Percentiles rank a stretch among this genome's conserved stretches.
Evolutionary conservation across 768 basidiomycete species (phyloP).

Genomic region (Rhizopogon vinicolor): DNA sequence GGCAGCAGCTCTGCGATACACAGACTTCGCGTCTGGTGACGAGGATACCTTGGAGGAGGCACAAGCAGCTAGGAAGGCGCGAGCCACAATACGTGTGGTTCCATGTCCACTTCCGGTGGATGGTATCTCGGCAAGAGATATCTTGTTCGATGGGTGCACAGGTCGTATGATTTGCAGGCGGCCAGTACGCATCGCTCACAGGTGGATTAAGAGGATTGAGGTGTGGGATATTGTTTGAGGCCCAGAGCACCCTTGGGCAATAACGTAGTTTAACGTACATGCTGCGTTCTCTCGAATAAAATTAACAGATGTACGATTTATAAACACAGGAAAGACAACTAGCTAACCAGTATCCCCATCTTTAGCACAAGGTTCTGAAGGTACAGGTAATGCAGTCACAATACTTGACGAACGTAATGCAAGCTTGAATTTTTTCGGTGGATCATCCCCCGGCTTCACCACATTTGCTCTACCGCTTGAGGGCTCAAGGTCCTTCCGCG

Average conservation of each 20-base stretch:
- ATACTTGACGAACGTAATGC: conserved; percentile 45
- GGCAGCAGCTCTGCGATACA: background rate
- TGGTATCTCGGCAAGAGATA: conserved; percentile 1
- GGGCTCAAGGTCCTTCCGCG: conserved; percentile 35
- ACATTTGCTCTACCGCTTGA: conserved; percentile 14
- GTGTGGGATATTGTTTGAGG: conserved; percentile 3
- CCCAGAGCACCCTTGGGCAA: background rate
- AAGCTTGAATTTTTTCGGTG: conserved; percentile 71
- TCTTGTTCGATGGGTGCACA: background rate
- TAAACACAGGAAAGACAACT: background rate
- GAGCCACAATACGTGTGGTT: background rate
- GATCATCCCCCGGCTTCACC: conserved; percentile 33
- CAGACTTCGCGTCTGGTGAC: background rate
- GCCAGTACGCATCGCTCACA: background rate
- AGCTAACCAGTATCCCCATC: conserved; percentile 70
- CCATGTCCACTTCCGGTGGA: conserved; percentile 2
- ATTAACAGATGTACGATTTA: conserved; percentile 1
- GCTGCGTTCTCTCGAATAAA: background rate
- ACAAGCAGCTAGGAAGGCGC: background rate
- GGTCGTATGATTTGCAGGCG: conserved; percentile 1
- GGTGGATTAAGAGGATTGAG: conserved; percentile 2
- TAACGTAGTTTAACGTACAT: background rate
- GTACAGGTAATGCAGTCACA: conserved; percentile 27
- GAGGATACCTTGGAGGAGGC: conserved; percentile 1
- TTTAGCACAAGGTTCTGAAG: conserved; percentile 64